phyloP scores from a whole-genome alignment of 2,329 filamentous ascomycete genomes.

The Cercospora berteroae region DNA sequence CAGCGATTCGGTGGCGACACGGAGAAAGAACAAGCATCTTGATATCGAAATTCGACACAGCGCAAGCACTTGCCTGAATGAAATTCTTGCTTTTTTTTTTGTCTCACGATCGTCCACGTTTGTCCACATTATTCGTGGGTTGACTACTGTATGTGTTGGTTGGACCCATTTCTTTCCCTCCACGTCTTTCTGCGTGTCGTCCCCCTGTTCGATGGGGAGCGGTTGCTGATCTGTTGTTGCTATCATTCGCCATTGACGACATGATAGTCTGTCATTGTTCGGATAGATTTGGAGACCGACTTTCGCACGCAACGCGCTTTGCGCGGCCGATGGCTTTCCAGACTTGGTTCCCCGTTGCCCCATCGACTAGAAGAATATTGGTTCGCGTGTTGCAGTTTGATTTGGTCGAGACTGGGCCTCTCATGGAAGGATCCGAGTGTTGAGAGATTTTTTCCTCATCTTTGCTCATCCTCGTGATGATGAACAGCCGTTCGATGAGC shows the following conservation, averaged over 20 bases:
- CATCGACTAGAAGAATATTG: background rate
- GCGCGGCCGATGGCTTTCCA: background rate
- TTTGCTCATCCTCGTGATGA: background rate
- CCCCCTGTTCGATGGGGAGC: background rate
- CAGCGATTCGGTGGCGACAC: background rate
- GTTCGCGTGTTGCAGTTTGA: background rate
- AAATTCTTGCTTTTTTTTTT: background rate
- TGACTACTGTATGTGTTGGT: background rate
- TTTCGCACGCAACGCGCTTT: background rate
- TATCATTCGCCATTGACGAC: background rate
- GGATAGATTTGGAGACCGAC: background rate
- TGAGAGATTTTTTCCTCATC: background rate
- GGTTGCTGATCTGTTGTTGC: background rate
- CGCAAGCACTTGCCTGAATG: background rate
- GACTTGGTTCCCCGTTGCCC: background rate
- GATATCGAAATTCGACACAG: background rate
- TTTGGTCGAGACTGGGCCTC: background rate
- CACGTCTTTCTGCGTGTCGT: background rate
- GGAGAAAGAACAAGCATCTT: background rate
- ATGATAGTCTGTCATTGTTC: background rate
- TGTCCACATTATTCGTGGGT: background rate
- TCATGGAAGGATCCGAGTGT: background rate
- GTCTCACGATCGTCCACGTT: background rate
- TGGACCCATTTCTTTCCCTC: background rate
- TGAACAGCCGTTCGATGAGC: background rate